A percentile compares a stretch with the other conserved stretches of the same genome.
These are phyloP conservation scores for Zymoseptoria ardabiliae DNA, from an alignment of 2,329 filamentous ascomycete species.

Conservation along the genomic window DNA sequence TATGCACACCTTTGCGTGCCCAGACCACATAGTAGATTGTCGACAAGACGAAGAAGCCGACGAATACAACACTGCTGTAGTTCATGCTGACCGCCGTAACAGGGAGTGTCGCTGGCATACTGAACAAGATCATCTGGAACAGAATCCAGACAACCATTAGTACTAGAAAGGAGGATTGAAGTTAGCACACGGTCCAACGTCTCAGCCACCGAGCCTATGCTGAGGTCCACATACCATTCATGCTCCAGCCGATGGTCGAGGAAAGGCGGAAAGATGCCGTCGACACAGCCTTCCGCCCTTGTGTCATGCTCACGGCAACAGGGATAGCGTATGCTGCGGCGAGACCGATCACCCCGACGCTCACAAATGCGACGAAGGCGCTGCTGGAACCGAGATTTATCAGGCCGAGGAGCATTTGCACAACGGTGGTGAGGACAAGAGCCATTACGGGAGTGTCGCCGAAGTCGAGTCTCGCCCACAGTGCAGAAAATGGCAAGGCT, in stretches of 20 bases:
- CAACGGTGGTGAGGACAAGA: slow-evolving; percentile 37
- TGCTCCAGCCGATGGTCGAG: slow-evolving; percentile 29
- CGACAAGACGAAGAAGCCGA: slow-evolving; percentile 39
- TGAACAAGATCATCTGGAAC: slow-evolving; percentile 39
- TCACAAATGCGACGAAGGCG: slow-evolving; percentile 44
- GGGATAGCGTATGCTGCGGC: slow-evolving; percentile 51
- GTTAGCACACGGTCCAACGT: not conserved
- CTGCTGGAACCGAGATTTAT: slow-evolving; percentile 42
- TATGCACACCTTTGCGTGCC: slow-evolving; percentile 6
- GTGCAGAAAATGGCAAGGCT: slow-evolving; percentile 33
- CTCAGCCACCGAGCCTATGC: too few relatives aligned
- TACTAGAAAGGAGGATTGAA: not conserved
- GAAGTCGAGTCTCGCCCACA: slow-evolving; percentile 32
- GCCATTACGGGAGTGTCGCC: slow-evolving; percentile 35
- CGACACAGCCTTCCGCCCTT: slow-evolving; percentile 27
- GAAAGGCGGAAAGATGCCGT: slow-evolving; percentile 9
- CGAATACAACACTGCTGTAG: slow-evolving; percentile 51
- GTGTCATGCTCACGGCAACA: slow-evolving; percentile 34
- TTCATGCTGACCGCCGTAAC: slow-evolving; percentile 49
- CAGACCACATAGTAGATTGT: slow-evolving; percentile 6
- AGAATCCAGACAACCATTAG: slow-evolving; percentile 23
- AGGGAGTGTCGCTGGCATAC: slow-evolving; percentile 46
- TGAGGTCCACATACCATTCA: slow-evolving; percentile 11
- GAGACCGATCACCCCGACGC: slow-evolving; percentile 50
- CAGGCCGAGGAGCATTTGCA: slow-evolving; percentile 42